phyloP scores from a whole-genome alignment of 805 yeast species.

The Yarrowia porcina region DNA sequence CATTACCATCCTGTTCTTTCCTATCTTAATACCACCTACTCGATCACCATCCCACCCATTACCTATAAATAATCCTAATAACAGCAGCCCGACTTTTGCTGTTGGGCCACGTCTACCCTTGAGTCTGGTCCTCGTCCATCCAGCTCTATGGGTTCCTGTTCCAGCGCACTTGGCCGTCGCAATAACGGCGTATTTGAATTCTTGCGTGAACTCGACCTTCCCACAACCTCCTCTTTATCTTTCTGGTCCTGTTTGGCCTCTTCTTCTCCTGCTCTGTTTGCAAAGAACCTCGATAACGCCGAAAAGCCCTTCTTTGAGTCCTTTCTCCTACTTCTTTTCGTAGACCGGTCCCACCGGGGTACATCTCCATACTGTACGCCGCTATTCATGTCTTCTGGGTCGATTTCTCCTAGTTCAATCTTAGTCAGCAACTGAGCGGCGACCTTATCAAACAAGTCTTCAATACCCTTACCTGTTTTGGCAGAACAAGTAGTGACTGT shows the following conservation, averaged over 20 bases:
- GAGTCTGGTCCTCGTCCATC: background rate
- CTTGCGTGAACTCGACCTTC: background rate
- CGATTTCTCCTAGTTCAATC: slow-evolving; percentile 47
- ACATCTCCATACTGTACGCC: slow-evolving; percentile 55
- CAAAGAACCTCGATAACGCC: background rate
- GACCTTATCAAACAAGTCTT: slow-evolving; percentile 43
- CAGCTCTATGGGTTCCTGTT: slow-evolving; percentile 1
- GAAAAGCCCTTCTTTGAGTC: slow-evolving; percentile 17
- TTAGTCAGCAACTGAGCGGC: slow-evolving; percentile 45
- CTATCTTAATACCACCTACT: no score
- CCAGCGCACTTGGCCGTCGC: background rate
- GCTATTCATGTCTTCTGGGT: slow-evolving; percentile 46
- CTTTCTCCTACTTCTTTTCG: slow-evolving; percentile 13
- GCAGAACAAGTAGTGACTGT: slow-evolving; percentile 46
- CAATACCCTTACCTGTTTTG: slow-evolving; percentile 42
- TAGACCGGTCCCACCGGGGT: slow-evolving; percentile 39
- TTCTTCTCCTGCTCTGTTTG: background rate
- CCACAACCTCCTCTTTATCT: background rate
- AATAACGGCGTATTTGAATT: background rate
- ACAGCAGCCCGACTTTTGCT: background rate
- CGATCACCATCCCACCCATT: no score
- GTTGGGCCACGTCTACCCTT: background rate
- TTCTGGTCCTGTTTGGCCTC: slow-evolving; percentile 1
- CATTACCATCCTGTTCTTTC: no score
- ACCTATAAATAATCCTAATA: slow-evolving; percentile 7